A percentile compares a stretch with the other conserved stretches of the same genome.
phyloP scores from a whole-genome alignment of 2,329 filamentous ascomycete genomes.

The Penicillium sp. region DNA sequence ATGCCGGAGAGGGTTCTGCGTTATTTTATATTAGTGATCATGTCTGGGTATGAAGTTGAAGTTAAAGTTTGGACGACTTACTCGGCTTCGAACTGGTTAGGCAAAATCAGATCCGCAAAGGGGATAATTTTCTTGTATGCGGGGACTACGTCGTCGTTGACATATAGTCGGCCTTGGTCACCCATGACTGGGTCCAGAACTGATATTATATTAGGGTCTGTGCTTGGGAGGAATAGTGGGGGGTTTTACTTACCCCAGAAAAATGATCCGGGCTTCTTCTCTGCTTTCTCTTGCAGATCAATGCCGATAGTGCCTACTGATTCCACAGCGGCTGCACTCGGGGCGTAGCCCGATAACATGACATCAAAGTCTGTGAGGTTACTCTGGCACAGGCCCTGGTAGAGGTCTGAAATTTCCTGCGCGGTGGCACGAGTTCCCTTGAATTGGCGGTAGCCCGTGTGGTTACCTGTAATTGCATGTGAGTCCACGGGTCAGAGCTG shows the following conservation, averaged over 20 bases:
- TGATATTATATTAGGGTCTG: constrained; percentile 29
- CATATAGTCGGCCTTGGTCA: constrained; percentile 88
- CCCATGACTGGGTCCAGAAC: constrained; percentile 98
- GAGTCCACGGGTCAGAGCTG: neutral
- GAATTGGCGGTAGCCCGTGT: constrained; percentile 87
- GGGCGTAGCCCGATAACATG: constrained; percentile 92
- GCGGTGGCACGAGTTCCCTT: constrained; percentile 81
- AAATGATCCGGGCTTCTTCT: constrained; percentile 68
- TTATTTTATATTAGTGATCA: neutral
- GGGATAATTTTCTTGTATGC: constrained; percentile 79
- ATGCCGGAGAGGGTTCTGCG: constrained; percentile 77
- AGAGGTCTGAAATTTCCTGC: constrained; percentile 79
- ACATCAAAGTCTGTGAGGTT: constrained; percentile 88
- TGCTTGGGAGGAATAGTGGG: neutral
- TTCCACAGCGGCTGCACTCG: constrained; percentile 78
- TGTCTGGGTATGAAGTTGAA: neutral
- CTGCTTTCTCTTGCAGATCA: constrained; percentile 69
- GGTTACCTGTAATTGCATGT: constrained; percentile 66
- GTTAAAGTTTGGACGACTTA: constrained; percentile 46
- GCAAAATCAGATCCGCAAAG: constrained; percentile 86
- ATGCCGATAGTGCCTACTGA: constrained; percentile 80
- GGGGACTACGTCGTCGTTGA: constrained; percentile 85
- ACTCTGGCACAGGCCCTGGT: constrained; percentile 77
- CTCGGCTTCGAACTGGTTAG: constrained; percentile 98
- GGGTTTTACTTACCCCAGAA: constrained; percentile 68